These are phyloP conservation scores for Syncephalastrum sp. DNA, from an alignment of 371 early-diverging fungal species.

Conservation along the genomic window DNA sequence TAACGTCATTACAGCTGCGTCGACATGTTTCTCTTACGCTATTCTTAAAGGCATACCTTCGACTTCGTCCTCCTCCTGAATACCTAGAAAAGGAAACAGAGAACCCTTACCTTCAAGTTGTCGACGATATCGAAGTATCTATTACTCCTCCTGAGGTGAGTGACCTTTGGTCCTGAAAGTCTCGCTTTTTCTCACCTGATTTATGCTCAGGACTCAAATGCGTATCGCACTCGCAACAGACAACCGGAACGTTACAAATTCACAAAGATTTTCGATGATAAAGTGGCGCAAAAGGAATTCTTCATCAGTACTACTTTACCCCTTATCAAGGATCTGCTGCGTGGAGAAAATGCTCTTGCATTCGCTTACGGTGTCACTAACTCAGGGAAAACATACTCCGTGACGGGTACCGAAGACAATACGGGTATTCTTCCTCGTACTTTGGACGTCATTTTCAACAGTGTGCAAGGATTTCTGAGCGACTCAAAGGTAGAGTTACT, in stretches of 20 bases:
- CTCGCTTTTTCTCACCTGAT: constrained; percentile 1
- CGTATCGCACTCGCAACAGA: constrained; percentile 41
- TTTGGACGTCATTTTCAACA: constrained; percentile 58
- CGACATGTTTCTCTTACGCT: background rate
- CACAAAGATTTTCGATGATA: constrained; percentile 58
- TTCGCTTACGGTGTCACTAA: constrained; percentile 82
- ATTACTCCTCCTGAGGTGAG: constrained; percentile 50
- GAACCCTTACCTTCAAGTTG: constrained; percentile 47
- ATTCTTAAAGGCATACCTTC: constrained; percentile 41
- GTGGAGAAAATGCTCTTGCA: constrained; percentile 63
- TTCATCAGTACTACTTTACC: constrained; percentile 64
- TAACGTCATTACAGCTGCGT: background rate
- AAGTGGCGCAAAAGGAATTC: constrained; percentile 49
- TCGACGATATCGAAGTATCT: constrained; percentile 40
- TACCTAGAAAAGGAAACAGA: constrained; percentile 13
- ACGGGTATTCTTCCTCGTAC: constrained; percentile 66
- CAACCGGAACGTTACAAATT: constrained; percentile 63
- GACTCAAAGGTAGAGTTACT: constrained; percentile 26
- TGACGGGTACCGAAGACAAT: constrained; percentile 55
- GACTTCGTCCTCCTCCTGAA: constrained; percentile 35
- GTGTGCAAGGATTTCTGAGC: constrained; percentile 30
- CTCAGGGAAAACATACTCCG: constrained; percentile 80
- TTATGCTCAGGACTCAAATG: constrained; percentile 26
- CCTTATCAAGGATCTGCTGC: constrained; percentile 47
- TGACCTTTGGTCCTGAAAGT: background rate